phyloP scores from a whole-genome alignment of 2,329 filamentous ascomycete genomes.

The Balansia obtecta region DNA sequence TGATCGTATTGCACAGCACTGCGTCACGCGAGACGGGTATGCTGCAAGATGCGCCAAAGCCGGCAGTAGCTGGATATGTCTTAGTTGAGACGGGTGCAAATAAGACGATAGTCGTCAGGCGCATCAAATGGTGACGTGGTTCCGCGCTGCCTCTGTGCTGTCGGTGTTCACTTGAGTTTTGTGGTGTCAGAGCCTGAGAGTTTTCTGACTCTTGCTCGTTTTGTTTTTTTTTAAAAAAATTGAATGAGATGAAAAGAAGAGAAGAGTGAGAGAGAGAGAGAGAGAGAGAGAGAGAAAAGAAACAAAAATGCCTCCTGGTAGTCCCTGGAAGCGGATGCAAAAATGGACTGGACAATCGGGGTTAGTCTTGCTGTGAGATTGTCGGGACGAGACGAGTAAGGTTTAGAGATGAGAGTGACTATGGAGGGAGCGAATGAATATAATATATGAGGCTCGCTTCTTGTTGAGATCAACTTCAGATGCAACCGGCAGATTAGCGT shows the following conservation, averaged over 20 bases:
- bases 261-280: too few relatives aligned
- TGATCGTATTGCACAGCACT: neutral
- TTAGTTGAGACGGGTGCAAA: neutral
- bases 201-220: neutral
- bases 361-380: neutral
- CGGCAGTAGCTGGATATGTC: neutral
- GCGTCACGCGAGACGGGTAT: neutral
- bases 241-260: too few relatives aligned
- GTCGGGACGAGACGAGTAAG: neutral
- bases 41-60: neutral
- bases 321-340: neutral
- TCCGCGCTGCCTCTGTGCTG: neutral
- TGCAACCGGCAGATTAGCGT: conserved; percentile 2
- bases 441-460: neutral
- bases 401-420: neutral
- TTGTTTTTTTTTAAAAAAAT: neutral
- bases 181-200: neutral
- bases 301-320: neutral
- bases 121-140: too few relatives aligned
- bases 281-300: too few relatives aligned
- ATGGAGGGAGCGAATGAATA: neutral
- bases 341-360: neutral
- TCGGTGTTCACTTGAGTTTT: neutral
- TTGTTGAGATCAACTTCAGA: neutral
- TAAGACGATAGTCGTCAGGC: neutral